phyloP scores from a whole-genome alignment of 306 rosid species.

The Ochetophila trinervis region DNA sequence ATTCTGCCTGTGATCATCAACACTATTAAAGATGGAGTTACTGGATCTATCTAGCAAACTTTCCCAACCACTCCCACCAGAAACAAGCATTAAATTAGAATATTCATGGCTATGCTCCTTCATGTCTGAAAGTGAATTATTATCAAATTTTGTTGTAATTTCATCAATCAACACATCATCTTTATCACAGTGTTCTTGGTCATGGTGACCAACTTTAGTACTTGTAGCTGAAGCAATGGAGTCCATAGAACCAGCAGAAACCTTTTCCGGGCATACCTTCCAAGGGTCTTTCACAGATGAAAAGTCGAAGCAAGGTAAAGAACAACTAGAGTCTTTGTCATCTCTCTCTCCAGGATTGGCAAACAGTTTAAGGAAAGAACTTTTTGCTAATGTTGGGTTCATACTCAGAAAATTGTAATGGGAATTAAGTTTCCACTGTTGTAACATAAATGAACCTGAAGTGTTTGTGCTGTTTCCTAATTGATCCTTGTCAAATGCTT shows the following conservation, averaged over 20 bases:
- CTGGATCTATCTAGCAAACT: conserved; percentile 58
- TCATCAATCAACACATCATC: conserved; percentile 36
- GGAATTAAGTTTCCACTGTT: conserved; percentile 36
- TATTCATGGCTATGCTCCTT: conserved; percentile 32
- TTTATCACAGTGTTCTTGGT: conserved; percentile 25
- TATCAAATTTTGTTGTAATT: conserved; percentile 13
- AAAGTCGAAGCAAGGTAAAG: conserved; percentile 67
- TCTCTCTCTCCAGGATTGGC: conserved; percentile 39
- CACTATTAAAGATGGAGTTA: conserved; percentile 26
- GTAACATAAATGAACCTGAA: conserved; percentile 35
- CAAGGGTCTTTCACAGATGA: conserved; percentile 72
- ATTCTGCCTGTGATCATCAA: conserved; percentile 36
- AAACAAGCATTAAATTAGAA: conserved; percentile 26
- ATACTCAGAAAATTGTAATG: conserved; percentile 51
- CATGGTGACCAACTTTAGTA: conserved; percentile 32
- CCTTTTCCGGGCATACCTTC: conserved; percentile 50
- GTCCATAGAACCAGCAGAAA: conserved; percentile 25
- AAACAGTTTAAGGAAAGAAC: conserved; percentile 40
- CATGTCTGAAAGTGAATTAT: conserved; percentile 32
- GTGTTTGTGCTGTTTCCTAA: conserved; percentile 24
- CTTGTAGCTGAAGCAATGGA: conserved; percentile 28
- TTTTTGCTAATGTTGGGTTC: conserved; percentile 72
- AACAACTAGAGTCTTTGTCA: conserved; percentile 24
- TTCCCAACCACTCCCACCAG: conserved; percentile 93
- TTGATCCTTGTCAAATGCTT: conserved; percentile 35